A percentile compares a stretch with the other conserved stretches of the same genome.
Conservation (phyloP, 257 asterid genomes). For the Nicotiana paniculata region DNA sequence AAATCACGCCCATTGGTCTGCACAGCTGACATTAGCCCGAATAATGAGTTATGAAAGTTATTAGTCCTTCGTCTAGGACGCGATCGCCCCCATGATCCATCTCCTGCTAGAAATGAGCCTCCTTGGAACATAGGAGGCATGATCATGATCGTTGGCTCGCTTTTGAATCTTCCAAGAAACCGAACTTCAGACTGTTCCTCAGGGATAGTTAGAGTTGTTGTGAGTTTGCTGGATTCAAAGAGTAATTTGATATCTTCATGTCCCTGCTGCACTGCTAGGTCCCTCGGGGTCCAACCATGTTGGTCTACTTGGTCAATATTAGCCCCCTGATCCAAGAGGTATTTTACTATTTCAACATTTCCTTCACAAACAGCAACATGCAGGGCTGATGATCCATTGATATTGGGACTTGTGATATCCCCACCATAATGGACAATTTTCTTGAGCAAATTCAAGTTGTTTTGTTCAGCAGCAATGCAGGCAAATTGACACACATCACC, state of each 20-base stretch:
- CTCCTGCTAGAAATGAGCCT: background rate
- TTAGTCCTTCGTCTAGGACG: slow-evolving; percentile 1
- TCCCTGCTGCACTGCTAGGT: slow-evolving; percentile 53
- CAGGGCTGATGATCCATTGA: slow-evolving; percentile 29
- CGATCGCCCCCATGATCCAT: background rate
- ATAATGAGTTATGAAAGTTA: background rate
- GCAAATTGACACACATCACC: slow-evolving; percentile 39
- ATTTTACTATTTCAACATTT: slow-evolving; percentile 39
- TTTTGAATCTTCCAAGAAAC: slow-evolving; percentile 41
- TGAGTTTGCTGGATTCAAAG: slow-evolving; percentile 20
- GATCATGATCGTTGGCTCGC: slow-evolving; percentile 29
- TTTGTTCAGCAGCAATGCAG: slow-evolving; percentile 39
- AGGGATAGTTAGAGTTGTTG: slow-evolving; percentile 5
- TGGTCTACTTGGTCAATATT: slow-evolving; percentile 25
- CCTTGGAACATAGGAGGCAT: background rate
- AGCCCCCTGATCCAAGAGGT: slow-evolving; percentile 39
- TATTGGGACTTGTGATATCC: slow-evolving; percentile 29
- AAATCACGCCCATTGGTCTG: background rate
- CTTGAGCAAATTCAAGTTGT: slow-evolving; percentile 36
- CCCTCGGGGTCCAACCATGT: slow-evolving; percentile 41
- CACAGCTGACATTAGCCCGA: background rate
- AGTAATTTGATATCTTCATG: slow-evolving; percentile 40
- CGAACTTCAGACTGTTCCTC: slow-evolving; percentile 27
- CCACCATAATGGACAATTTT: slow-evolving; percentile 40
- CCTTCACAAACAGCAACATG: slow-evolving; percentile 49